Conservation (phyloP, 495 filamentous ascomycete species). For the Penicillium angulare region DNA sequence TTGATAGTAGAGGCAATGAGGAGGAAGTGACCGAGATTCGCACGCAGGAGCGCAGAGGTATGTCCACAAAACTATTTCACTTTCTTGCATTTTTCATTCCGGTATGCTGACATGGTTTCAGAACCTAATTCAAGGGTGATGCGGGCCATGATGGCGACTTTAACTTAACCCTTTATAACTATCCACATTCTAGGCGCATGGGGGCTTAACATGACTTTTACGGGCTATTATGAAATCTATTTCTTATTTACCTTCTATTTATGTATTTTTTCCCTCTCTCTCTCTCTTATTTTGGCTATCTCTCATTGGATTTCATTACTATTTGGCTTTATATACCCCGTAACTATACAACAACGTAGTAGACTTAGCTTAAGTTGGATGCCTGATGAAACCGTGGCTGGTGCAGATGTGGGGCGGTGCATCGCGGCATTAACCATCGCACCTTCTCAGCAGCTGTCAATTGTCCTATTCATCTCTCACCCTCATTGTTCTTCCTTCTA, state of each 20-base stretch:
- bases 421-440: conserved; percentile 10
- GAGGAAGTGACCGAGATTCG: conserved; percentile 58
- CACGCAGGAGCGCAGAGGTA: conserved; percentile 86
- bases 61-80: conserved; percentile 51
- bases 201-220: conserved; percentile 9
- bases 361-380: no score
- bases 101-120: conserved; percentile 27
- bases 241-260: neutral
- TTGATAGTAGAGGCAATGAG: conserved; percentile 46
- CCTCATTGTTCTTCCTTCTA: conserved; percentile 1
- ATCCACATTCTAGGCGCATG: no score
- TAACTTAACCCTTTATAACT: conserved; percentile 62
- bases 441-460: conserved; percentile 12
- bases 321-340: no score
- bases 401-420: conserved; percentile 29
- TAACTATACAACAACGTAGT: no score
- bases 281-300: neutral
- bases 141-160: conserved; percentile 73
- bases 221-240: neutral
- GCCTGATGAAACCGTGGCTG: conserved; percentile 25
- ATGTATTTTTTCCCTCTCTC: neutral
- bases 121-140: conserved; percentile 61
- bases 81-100: conserved; percentile 47
- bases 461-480: conserved; percentile 2
- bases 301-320: neutral